Percentiles rank a stretch among this genome's conserved stretches.
Conservation (phyloP, 768 basidiomycete species). For the Leccinellum rugosiceps region DNA sequence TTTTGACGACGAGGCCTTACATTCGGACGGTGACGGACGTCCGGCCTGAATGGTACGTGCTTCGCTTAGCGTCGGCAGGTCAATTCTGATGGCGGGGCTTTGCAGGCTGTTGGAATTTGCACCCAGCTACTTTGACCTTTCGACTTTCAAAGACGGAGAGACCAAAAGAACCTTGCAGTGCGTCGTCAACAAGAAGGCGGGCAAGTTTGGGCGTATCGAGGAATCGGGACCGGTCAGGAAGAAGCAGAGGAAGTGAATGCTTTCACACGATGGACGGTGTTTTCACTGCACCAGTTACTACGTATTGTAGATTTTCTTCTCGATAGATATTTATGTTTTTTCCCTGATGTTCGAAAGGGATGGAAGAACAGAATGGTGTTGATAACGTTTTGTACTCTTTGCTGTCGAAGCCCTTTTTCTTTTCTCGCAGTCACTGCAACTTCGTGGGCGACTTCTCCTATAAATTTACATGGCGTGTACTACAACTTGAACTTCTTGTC, state of each 20-base stretch:
- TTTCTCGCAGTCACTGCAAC: no score
- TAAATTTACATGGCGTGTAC: no score
- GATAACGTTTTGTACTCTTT: no score
- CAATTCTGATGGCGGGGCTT: background rate
- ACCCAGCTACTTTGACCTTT: slow-evolving; percentile 64
- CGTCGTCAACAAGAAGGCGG: slow-evolving; percentile 49
- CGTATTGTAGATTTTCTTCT: no score
- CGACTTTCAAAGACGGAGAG: slow-evolving; percentile 63
- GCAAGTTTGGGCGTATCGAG: slow-evolving; percentile 32
- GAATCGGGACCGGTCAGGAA: slow-evolving; percentile 12
- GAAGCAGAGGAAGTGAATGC: slow-evolving; percentile 8
- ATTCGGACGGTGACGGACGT: slow-evolving; percentile 92
- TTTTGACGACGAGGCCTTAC: slow-evolving; percentile 82
- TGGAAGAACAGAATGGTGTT: no score
- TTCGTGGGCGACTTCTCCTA: no score
- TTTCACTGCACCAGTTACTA: no score
- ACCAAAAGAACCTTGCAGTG: slow-evolving; percentile 63
- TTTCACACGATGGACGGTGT: background rate
- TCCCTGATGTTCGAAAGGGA: no score
- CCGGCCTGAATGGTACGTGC: slow-evolving; percentile 74
- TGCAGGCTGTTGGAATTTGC: slow-evolving; percentile 63
- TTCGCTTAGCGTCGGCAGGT: background rate
- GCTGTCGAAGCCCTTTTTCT: no score
- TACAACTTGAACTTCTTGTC: no score
- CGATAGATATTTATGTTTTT: no score